phyloP scores from a whole-genome alignment of 2,329 filamentous ascomycete genomes.

The Bipolaris cookei region DNA sequence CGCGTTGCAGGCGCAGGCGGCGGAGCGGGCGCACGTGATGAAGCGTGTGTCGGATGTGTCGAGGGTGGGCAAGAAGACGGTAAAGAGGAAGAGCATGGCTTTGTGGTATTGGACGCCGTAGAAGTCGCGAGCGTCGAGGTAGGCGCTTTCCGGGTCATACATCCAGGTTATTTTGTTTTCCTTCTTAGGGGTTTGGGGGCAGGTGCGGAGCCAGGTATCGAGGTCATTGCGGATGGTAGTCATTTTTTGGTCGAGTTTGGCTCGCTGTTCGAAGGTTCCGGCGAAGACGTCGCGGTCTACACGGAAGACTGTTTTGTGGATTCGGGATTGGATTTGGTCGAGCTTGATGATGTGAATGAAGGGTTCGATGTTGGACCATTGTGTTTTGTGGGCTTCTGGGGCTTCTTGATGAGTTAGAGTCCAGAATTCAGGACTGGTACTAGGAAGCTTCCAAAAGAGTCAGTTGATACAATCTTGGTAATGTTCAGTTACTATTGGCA shows the following conservation, averaged over 20 bases:
- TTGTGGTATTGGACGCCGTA: slow-evolving; percentile 39
- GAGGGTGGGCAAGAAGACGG: slow-evolving; percentile 28
- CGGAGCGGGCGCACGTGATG: slow-evolving; percentile 31
- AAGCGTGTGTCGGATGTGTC: slow-evolving; percentile 29
- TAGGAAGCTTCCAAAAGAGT: slow-evolving; percentile 27
- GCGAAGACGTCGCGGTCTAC: slow-evolving; percentile 29
- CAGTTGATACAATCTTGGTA: not conserved
- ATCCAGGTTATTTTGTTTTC: slow-evolving; percentile 35
- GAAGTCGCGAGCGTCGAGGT: slow-evolving; percentile 34
- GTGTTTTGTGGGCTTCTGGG: slow-evolving; percentile 13
- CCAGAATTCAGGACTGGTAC: slow-evolving; percentile 27
- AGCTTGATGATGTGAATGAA: slow-evolving; percentile 39
- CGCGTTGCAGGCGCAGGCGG: slow-evolving; percentile 32
- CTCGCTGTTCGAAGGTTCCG: slow-evolving; percentile 20
- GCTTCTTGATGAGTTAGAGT: slow-evolving; percentile 30
- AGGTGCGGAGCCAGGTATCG: slow-evolving; percentile 28
- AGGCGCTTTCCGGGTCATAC: slow-evolving; percentile 34
- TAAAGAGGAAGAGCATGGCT: slow-evolving; percentile 34
- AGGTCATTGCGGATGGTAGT: slow-evolving; percentile 24
- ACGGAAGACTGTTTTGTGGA: slow-evolving; percentile 35
- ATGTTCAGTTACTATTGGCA: not conserved
- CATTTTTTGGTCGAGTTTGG: slow-evolving; percentile 30
- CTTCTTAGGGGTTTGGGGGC: slow-evolving; percentile 27
- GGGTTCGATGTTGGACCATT: slow-evolving; percentile 34
- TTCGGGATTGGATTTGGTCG: slow-evolving; percentile 33